phyloP scores from a whole-genome alignment of 2,329 filamentous ascomycete species.

The Apiospora malaysiana region DNA sequence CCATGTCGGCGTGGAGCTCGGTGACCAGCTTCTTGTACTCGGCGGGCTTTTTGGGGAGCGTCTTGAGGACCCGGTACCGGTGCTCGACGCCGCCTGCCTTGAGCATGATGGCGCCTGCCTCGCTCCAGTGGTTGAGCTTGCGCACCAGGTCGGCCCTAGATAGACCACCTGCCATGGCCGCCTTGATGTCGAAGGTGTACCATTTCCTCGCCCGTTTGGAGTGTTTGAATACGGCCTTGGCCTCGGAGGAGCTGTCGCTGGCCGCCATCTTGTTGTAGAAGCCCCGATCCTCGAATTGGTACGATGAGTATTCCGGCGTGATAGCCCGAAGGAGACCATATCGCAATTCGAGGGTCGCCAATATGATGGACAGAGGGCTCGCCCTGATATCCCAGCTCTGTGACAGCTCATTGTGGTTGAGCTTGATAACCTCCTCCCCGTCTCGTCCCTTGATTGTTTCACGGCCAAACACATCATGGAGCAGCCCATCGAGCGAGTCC shows the following conservation, averaged over 20 bases:
- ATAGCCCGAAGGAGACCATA: conserved; percentile 62
- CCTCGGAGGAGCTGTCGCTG: conserved; percentile 48
- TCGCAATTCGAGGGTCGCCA: conserved; percentile 65
- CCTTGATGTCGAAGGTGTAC: conserved; percentile 56
- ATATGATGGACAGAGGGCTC: conserved; percentile 57
- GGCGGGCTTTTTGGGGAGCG: conserved; percentile 48
- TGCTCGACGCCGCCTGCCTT: conserved; percentile 58
- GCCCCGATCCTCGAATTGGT: conserved; percentile 51
- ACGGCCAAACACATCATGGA: conserved; percentile 57
- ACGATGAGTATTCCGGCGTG: conserved; percentile 62
- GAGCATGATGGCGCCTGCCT: conserved; percentile 55
- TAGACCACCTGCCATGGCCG: conserved; percentile 40
- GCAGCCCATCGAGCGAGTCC: conserved; percentile 51
- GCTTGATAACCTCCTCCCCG: conserved; percentile 52
- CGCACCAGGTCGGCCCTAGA: conserved; percentile 55
- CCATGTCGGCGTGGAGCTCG: conserved; percentile 56
- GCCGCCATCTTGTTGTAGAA: conserved; percentile 40
- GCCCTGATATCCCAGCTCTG: conserved; percentile 59
- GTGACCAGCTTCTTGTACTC: conserved; percentile 53
- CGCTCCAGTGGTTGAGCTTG: conserved; percentile 60
- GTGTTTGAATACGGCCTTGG: conserved; percentile 48
- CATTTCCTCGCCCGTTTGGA: conserved; percentile 49
- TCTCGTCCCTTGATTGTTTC: conserved; percentile 39
- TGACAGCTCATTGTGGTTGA: conserved; percentile 51
- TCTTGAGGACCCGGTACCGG: conserved; percentile 56